A percentile compares a stretch with the other conserved stretches of the same genome.
Evolutionary conservation across 768 basidiomycete genomes (phyloP).

Genomic region (Suillus discolor): DNA sequence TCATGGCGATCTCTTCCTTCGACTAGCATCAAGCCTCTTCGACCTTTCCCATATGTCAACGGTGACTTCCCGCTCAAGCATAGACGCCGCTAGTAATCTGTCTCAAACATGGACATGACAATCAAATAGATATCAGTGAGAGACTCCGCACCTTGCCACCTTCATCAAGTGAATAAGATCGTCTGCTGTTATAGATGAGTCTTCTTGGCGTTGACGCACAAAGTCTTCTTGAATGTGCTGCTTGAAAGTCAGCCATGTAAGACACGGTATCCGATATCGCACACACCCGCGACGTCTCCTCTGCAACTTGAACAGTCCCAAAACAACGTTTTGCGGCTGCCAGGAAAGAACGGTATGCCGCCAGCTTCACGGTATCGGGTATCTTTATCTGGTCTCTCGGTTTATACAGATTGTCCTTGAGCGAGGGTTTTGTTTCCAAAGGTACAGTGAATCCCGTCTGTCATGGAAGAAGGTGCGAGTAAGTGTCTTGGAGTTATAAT

Average conservation of each 20-base stretch:
- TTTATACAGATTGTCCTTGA: constrained; percentile 50
- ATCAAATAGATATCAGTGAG: constrained; percentile 4
- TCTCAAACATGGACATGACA: constrained; percentile 12
- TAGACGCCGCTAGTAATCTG: constrained; percentile 66
- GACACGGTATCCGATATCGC: constrained; percentile 1
- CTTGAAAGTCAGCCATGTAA: not conserved
- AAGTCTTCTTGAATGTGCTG: constrained; percentile 83
- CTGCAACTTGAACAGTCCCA: constrained; percentile 55
- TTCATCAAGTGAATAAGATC: constrained; percentile 71
- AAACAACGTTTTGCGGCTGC: constrained; percentile 52
- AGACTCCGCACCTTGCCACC: constrained; percentile 60
- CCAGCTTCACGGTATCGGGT: constrained; percentile 51
- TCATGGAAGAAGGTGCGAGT: constrained; percentile 6
- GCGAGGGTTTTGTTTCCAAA: constrained; percentile 36
- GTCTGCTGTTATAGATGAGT: constrained; percentile 48
- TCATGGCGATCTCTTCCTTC: constrained; percentile 27
- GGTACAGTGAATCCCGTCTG: constrained; percentile 65
- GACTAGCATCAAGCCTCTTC: constrained; percentile 57
- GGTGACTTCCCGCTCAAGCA: constrained; percentile 57
- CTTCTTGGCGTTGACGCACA: constrained; percentile 45
- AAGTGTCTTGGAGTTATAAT: not conserved
- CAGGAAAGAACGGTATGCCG: constrained; percentile 58
- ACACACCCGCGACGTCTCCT: constrained; percentile 60
- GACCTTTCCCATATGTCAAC: constrained; percentile 63
- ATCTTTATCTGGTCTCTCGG: constrained; percentile 41